Conservation (phyloP, 768 basidiomycete genomes). For the Leccinum broughii region DNA sequence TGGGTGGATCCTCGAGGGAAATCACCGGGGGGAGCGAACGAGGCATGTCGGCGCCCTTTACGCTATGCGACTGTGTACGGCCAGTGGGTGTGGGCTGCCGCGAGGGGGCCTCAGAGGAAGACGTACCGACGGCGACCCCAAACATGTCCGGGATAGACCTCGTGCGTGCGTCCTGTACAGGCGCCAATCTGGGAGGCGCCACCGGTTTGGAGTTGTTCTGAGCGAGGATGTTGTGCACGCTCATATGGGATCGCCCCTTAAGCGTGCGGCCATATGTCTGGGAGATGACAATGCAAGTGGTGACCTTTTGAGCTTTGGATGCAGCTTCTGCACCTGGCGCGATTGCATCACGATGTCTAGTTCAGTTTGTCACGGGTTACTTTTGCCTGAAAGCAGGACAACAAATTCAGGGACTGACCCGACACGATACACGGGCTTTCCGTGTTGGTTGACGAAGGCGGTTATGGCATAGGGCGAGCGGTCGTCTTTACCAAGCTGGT, state of each 20-base stretch:
- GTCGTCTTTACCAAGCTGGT: constrained; percentile 58
- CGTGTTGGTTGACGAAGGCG: constrained; percentile 77
- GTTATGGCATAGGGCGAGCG: constrained; percentile 82
- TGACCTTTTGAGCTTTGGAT: constrained; percentile 34
- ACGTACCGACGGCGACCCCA: constrained; percentile 23
- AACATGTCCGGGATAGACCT: constrained; percentile 69
- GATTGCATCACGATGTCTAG: constrained; percentile 58
- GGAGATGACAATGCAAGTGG: constrained; percentile 35
- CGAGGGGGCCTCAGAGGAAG: constrained; percentile 34
- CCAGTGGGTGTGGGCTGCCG: constrained; percentile 40
- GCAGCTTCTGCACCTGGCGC: constrained; percentile 63
- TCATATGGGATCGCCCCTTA: constrained; percentile 54
- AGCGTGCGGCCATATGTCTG: constrained; percentile 36
- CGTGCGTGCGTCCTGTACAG: constrained; percentile 50
- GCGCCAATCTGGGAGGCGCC: constrained; percentile 21
- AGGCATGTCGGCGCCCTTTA: constrained; percentile 67
- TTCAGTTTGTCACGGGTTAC: constrained; percentile 2
- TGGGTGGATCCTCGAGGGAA: not conserved
- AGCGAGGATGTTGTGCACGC: constrained; percentile 58
- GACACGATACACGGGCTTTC: constrained; percentile 66
- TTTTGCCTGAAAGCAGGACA: not conserved
- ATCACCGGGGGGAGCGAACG: constrained; percentile 34
- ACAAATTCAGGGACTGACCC: constrained; percentile 50
- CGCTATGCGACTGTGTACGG: constrained; percentile 76
- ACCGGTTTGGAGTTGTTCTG: constrained; percentile 51